Conservation (phyloP, 2,329 filamentous ascomycete genomes). For the Blastomyces parvus region DNA sequence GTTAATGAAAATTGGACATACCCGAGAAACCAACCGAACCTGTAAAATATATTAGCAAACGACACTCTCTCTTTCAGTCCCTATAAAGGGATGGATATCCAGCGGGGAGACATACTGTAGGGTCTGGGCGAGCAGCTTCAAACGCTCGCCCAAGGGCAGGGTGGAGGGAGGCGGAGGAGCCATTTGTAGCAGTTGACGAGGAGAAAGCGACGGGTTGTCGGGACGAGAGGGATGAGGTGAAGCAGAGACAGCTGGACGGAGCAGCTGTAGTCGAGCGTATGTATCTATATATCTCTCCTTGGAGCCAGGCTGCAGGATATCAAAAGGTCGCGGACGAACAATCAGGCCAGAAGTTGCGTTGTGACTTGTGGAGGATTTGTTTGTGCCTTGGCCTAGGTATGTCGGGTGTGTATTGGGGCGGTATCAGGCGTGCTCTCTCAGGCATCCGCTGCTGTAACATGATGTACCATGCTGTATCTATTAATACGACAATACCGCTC, state of each 20-base stretch:
- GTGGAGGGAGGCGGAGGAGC: conserved; percentile 63
- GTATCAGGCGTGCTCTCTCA: background rate
- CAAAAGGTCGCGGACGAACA: background rate
- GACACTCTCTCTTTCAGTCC: background rate
- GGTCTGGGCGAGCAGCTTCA: conserved; percentile 72
- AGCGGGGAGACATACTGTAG: conserved; percentile 66
- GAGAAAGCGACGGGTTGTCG: background rate
- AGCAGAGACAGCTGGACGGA: background rate
- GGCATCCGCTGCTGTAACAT: too few relatives aligned
- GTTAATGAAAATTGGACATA: conserved; percentile 42
- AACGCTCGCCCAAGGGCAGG: conserved; percentile 62
- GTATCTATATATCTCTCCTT: background rate
- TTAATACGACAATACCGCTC: background rate
- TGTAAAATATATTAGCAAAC: conserved; percentile 24
- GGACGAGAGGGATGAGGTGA: background rate
- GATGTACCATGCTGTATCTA: background rate
- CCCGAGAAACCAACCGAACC: conserved; percentile 68
- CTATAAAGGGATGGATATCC: background rate
- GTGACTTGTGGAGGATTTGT: background rate
- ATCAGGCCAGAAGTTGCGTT: background rate
- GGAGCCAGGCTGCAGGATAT: conserved; percentile 5
- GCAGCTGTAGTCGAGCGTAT: background rate
- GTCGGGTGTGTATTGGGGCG: background rate
- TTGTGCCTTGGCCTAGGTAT: background rate
- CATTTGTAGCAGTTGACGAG: conserved; percentile 49